Evolutionary conservation across 805 yeast genomes (phyloP).

Genomic region (Saturnispora besseyi): DNA sequence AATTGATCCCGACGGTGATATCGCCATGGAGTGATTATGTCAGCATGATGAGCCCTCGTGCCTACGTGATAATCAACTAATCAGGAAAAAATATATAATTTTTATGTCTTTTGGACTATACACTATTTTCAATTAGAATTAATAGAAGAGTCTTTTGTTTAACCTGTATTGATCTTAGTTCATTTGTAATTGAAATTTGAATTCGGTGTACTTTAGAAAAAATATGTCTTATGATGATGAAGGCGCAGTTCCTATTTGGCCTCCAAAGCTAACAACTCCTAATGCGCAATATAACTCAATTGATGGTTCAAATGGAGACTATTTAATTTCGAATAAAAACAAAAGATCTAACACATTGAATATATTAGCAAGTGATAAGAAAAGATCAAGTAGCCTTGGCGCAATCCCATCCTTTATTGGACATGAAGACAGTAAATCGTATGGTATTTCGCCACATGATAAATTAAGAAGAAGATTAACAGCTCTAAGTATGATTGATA

Average conservation of each 20-base stretch:
- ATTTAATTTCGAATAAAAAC: not conserved
- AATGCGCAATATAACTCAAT: not conserved
- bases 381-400: not conserved
- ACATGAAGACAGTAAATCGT: not conserved
- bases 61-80: no score
- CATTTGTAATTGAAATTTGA: no score
- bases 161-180: no score
- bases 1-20: constrained; percentile 21
- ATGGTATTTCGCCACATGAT: not conserved
- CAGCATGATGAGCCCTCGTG: not conserved
- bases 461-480: constrained; percentile 17
- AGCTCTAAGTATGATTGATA: constrained; percentile 13
- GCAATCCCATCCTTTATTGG: constrained; percentile 1
- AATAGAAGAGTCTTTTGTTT: no score
- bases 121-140: no score
- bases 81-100: no score
- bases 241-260: not conserved
- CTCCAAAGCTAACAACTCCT: not conserved
- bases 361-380: not conserved
- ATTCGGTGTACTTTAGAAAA: no score
- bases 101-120: no score
- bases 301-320: not conserved
- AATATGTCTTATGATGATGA: no score
- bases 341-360: not conserved
- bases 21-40: constrained; percentile 13